phyloP scores from a whole-genome alignment of 2,329 filamentous ascomycete genomes.

The Colletotrichum tanaceti region DNA sequence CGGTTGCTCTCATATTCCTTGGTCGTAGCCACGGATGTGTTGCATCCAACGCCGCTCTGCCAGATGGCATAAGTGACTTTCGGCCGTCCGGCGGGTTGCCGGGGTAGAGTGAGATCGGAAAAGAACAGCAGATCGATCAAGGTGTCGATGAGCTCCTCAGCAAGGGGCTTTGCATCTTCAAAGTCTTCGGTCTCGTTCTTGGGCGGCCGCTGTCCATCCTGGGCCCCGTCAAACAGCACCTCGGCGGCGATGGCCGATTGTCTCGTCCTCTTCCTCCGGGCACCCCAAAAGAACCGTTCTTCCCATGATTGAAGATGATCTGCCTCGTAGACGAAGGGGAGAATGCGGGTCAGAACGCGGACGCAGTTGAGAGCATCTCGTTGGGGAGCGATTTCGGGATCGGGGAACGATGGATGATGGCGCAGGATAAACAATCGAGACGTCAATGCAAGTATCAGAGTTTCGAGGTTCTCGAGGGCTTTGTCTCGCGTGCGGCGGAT shows the following conservation, averaged over 20 bases:
- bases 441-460: constrained; percentile 84
- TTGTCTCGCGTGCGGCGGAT: constrained; percentile 89
- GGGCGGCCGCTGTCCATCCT: constrained; percentile 49
- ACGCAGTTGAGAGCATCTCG: constrained; percentile 95
- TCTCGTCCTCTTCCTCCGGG: constrained; percentile 77
- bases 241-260: constrained; percentile 75
- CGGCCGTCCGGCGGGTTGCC: constrained; percentile 74
- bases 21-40: constrained; percentile 85
- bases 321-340: constrained; percentile 93
- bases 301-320: constrained; percentile 88
- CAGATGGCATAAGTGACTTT: constrained; percentile 95
- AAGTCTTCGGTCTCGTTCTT: constrained; percentile 73
- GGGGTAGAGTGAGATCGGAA: constrained; percentile 86
- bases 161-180: constrained; percentile 86
- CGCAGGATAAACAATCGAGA: constrained; percentile 84
- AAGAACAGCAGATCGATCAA: constrained; percentile 92
- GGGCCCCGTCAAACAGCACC: constrained; percentile 84
- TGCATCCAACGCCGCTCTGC: constrained; percentile 97
- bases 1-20: constrained; percentile 95
- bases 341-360: constrained; percentile 85
- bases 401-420: constrained; percentile 91
- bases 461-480: constrained; percentile 89
- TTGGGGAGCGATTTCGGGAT: constrained; percentile 85
- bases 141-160: constrained; percentile 92
- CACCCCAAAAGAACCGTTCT: constrained; percentile 90